A percentile compares a stretch with the other conserved stretches of the same genome.
Evolutionary conservation across 768 basidiomycete genomes (phyloP).

Genomic region (Sarcodon aspratus): DNA sequence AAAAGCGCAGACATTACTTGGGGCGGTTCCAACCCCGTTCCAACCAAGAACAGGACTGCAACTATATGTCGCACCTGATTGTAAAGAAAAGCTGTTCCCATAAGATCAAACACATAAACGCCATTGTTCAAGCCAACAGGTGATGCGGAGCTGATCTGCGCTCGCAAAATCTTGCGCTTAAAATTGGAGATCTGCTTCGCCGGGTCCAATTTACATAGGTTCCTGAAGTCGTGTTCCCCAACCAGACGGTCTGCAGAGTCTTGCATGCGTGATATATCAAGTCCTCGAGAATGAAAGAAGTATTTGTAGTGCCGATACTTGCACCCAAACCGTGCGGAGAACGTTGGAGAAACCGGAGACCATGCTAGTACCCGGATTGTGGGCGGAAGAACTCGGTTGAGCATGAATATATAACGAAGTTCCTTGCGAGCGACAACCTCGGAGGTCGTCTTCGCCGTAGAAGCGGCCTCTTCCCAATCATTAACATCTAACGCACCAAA

Average conservation of each 20-base stretch:
- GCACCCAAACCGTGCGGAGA: slow-evolving; percentile 88
- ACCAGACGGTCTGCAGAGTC: slow-evolving; percentile 59
- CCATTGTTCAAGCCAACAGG: slow-evolving; percentile 7
- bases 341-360: slow-evolving; percentile 72
- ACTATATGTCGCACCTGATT: slow-evolving; percentile 96
- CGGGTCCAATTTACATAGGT: slow-evolving; percentile 88
- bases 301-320: slow-evolving; percentile 92
- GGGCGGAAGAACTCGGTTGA: slow-evolving; percentile 82
- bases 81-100: slow-evolving; percentile 85
- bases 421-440: slow-evolving; percentile 25
- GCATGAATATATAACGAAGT: slow-evolving; percentile 63
- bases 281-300: slow-evolving; percentile 65
- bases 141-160: slow-evolving; percentile 43
- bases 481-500: slow-evolving; percentile 25
- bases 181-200: slow-evolving; percentile 85
- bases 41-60: slow-evolving; percentile 83
- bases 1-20: slow-evolving; percentile 61
- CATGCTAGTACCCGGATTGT: slow-evolving; percentile 89
- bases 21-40: slow-evolving; percentile 66
- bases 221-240: slow-evolving; percentile 92
- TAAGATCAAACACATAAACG: slow-evolving; percentile 70
- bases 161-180: slow-evolving; percentile 52
- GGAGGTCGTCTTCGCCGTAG: slow-evolving; percentile 11
- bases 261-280: slow-evolving; percentile 70
- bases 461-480: slow-evolving; percentile 15